Evolutionary conservation across 331 rosid genomes (phyloP).

Genomic region (Malus hybrid): DNA sequence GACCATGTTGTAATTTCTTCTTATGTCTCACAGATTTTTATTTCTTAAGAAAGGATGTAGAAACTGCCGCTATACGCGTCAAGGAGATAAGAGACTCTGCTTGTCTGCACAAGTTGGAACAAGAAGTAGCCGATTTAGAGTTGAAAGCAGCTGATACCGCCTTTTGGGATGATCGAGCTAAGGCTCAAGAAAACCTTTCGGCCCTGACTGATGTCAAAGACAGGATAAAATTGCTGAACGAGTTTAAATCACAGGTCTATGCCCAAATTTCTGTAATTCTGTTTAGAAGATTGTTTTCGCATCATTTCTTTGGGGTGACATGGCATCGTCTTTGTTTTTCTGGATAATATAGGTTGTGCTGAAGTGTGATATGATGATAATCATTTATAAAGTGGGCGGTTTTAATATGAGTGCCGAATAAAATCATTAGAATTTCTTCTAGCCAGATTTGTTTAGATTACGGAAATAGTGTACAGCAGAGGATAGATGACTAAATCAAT

Average conservation of each 20-base stretch:
- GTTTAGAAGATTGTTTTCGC: background rate
- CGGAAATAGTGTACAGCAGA: background rate
- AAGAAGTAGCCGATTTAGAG: slow-evolving; percentile 66
- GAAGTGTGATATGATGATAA: background rate
- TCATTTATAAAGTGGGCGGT: background rate
- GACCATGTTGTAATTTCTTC: background rate
- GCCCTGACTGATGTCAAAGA: slow-evolving; percentile 79
- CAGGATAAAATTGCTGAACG: slow-evolving; percentile 59
- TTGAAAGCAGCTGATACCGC: slow-evolving; percentile 55
- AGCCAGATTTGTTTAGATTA: background rate
- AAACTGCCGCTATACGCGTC: slow-evolving; percentile 52
- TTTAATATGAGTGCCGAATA: background rate
- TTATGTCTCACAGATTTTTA: slow-evolving; percentile 57
- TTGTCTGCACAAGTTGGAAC: slow-evolving; percentile 45
- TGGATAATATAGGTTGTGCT: background rate
- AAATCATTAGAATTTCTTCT: background rate
- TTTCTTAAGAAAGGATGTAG: slow-evolving; percentile 70
- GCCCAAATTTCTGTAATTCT: background rate
- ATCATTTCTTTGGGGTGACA: background rate
- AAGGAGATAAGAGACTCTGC: slow-evolving; percentile 72
- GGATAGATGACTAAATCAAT: background rate
- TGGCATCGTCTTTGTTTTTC: background rate
- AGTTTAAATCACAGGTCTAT: slow-evolving; percentile 67
- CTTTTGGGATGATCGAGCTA: slow-evolving; percentile 79
- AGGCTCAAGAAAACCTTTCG: slow-evolving; percentile 70